Percentiles rank a stretch among this genome's conserved stretches.
These are phyloP conservation scores for Phascolomyces articulosus DNA, from an alignment of 371 early-diverging fungal species.

Conservation along the genomic window DNA sequence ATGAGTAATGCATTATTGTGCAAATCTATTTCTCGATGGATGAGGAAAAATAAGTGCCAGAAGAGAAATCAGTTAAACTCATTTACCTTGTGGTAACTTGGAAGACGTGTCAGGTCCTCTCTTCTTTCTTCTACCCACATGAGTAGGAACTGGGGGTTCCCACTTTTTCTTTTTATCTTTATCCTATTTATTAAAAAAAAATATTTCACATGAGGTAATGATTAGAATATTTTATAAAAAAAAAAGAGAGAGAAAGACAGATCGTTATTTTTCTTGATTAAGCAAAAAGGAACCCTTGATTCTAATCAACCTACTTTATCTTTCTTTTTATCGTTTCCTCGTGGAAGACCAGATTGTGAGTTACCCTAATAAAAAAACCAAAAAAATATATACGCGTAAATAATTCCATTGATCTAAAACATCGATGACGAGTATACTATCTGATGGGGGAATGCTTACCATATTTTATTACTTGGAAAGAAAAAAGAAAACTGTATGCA, in stretches of 20 bases:
- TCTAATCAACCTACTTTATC: slow-evolving; percentile 47
- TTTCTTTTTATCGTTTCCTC: slow-evolving; percentile 64
- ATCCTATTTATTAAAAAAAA: slow-evolving; percentile 44
- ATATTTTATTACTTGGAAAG: no score
- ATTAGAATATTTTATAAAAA: not conserved
- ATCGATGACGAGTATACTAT: no score
- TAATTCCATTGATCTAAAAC: not conserved
- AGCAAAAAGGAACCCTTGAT: no score
- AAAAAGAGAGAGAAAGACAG: no score
- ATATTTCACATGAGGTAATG: not conserved
- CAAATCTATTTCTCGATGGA: no score
- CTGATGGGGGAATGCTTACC: no score
- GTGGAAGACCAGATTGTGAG: slow-evolving; percentile 74
- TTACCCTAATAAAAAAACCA: slow-evolving; percentile 61
- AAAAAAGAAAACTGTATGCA: not conserved
- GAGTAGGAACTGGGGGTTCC: slow-evolving; percentile 98
- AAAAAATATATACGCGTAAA: not conserved
- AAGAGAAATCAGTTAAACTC: not conserved
- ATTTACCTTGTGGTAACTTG: slow-evolving; percentile 89
- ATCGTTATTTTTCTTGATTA: no score
- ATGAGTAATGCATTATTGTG: no score
- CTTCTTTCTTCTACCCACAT: slow-evolving; percentile 98
- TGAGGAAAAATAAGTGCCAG: not conserved
- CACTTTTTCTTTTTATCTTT: slow-evolving; percentile 93
- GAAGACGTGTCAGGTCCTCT: slow-evolving; percentile 93